A percentile compares a stretch with the other conserved stretches of the same genome.
Evolutionary conservation across 345 rosid species (phyloP).

Genomic region (Microcos paniculata): DNA sequence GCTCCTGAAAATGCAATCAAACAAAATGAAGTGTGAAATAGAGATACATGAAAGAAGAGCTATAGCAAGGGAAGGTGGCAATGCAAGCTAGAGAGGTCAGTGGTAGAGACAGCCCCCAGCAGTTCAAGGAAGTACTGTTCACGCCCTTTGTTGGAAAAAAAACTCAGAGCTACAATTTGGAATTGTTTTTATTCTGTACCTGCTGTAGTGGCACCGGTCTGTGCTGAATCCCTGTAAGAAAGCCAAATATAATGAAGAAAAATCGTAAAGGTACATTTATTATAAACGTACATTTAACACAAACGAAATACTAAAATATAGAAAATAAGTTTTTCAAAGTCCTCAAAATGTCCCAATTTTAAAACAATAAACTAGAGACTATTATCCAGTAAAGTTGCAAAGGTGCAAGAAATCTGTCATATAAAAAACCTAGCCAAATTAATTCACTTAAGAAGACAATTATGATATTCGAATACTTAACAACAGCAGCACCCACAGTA

Average conservation of each 20-base stretch:
- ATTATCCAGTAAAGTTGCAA: not conserved
- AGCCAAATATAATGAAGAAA: not conserved
- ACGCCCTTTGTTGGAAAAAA: not conserved
- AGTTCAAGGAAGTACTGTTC: not conserved
- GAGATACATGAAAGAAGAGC: not conserved
- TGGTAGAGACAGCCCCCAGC: not conserved
- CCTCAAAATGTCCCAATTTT: not conserved
- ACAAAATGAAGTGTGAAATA: not conserved
- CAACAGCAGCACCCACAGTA: not conserved
- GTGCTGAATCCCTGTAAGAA: slow-evolving; percentile 51
- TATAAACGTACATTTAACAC: not conserved
- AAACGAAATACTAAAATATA: not conserved
- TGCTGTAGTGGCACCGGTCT: slow-evolving; percentile 47
- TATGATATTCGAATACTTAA: slow-evolving; percentile 1
- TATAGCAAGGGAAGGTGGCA: not conserved
- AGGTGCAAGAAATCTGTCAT: not conserved
- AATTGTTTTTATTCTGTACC: slow-evolving; percentile 31
- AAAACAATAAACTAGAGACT: not conserved
- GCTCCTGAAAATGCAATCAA: slow-evolving; percentile 30
- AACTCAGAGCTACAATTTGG: not conserved
- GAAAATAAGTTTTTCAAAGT: not conserved
- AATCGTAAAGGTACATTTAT: not conserved
- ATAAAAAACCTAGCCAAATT: not conserved
- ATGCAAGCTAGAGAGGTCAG: not conserved
- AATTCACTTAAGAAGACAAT: not conserved